phyloP scores from a whole-genome alignment of 2,329 filamentous ascomycete genomes.

The Clarireedia homoeocarpa region DNA sequence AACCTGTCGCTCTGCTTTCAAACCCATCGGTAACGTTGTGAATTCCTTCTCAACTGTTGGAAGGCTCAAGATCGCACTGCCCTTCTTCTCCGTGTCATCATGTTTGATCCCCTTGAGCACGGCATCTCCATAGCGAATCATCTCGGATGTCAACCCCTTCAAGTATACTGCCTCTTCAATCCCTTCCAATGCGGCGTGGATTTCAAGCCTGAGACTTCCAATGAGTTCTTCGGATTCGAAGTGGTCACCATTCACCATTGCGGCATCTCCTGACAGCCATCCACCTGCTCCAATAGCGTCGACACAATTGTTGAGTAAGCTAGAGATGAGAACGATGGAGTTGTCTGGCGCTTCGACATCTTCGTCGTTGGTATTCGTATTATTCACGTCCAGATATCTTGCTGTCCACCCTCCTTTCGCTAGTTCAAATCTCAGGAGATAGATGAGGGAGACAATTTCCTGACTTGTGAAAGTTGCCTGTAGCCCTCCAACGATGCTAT shows the following conservation, averaged over 20 bases:
- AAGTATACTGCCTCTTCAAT: constrained; percentile 62
- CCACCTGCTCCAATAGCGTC: constrained; percentile 69
- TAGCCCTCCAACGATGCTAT: constrained; percentile 53
- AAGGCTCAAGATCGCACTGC: constrained; percentile 37
- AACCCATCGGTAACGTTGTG: constrained; percentile 60
- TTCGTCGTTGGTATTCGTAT: constrained; percentile 39
- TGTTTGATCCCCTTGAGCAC: constrained; percentile 16
- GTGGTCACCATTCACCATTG: constrained; percentile 39
- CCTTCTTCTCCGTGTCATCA: constrained; percentile 26
- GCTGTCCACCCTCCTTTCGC: constrained; percentile 70
- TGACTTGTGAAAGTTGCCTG: constrained; percentile 55
- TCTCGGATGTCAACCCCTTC: constrained; percentile 56
- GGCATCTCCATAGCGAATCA: constrained; percentile 49
- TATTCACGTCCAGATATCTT: constrained; percentile 55
- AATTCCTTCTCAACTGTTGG: constrained; percentile 38
- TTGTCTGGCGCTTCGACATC: constrained; percentile 51
- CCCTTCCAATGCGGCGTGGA: constrained; percentile 63
- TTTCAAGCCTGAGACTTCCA: constrained; percentile 56
- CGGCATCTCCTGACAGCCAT: constrained; percentile 59
- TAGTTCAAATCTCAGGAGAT: constrained; percentile 65
- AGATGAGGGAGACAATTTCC: constrained; percentile 64
- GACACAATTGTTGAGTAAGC: constrained; percentile 63
- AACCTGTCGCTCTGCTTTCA: constrained; percentile 50
- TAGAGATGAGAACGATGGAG: constrained; percentile 62
- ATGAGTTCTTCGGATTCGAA: constrained; percentile 55